Percentiles rank a stretch among this genome's conserved stretches.
phyloP scores from a whole-genome alignment of 2,329 filamentous ascomycete species.

The Talaromyces amestolkiae region DNA sequence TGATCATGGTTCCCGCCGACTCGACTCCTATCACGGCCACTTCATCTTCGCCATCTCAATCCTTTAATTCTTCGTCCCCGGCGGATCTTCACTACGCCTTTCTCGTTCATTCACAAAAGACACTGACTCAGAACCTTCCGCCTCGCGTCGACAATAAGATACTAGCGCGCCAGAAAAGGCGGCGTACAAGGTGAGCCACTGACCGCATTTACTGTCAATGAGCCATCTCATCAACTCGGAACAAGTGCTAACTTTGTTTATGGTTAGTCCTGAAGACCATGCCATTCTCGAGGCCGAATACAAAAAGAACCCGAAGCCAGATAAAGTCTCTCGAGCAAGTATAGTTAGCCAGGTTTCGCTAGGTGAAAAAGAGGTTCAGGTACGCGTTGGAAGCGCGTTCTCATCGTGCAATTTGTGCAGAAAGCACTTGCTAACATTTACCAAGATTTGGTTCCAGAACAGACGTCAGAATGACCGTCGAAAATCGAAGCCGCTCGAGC shows the following conservation, averaged over 20 bases:
- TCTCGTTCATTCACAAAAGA: constrained; percentile 59
- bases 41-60: constrained; percentile 36
- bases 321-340: constrained; percentile 79
- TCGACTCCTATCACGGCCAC: constrained; percentile 26
- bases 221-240: not conserved
- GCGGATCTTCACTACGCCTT: constrained; percentile 51
- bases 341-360: constrained; percentile 83
- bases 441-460: constrained; percentile 96
- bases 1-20: constrained; percentile 39
- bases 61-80: constrained; percentile 31
- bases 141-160: constrained; percentile 60
- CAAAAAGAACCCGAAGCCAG: constrained; percentile 79
- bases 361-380: constrained; percentile 95
- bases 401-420: not conserved
- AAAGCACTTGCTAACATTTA: not conserved
- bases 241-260: constrained; percentile 2
- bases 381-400: constrained; percentile 48
- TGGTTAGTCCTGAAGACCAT: constrained; percentile 76
- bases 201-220: not conserved
- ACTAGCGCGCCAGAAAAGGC: constrained; percentile 59
- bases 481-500: constrained; percentile 78
- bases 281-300: constrained; percentile 84
- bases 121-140: constrained; percentile 55
- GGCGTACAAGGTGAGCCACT: constrained; percentile 58
- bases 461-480: constrained; percentile 87